Evolutionary conservation across 2,329 filamentous ascomycete species (phyloP), one percentile per base, ranked within the genome.

Genomic region (Phoma sp.): DNA sequence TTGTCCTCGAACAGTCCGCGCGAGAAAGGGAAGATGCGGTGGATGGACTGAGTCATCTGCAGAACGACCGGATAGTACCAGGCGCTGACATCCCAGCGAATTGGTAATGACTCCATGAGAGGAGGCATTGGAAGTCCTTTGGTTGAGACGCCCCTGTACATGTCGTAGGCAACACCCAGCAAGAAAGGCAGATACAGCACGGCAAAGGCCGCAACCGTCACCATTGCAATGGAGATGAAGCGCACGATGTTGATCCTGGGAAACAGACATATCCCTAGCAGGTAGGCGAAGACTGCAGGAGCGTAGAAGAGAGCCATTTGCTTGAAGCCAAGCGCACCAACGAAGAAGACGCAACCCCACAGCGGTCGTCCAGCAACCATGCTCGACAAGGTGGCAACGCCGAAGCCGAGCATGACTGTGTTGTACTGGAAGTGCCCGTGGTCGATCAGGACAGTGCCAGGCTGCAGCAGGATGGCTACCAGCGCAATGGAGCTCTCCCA

Each of bases 231-330:
- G 7, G 84, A 85, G 4, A 95, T 62, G 22, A 98, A 85, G 3
- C 92, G 86, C 0, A 82, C 73, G 2, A 88, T 66, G 51, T 89
- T 88, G 67, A 93, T 76, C 10, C 82, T 81, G 0, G 93, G 93
- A 60, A 88, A 88, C n/a, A 96, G 67, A 71, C 93, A 97, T 69
- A 88, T 87, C 8, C 94, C 95, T 0, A 98, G 81, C 2, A 99
- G 86, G 70, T 93, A 99, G 29, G 92, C 89, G 74, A 98, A 98
- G 53, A 98, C 88, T 19, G 89, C 88, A 13, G 96, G 93, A 3
- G 96, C 92, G 76, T 97, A 99, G 79, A 98, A 99, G 15, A 99
- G 82, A 1, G 94, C 94, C 96, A 99, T 99, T 76, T 99, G 95
- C 81, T 99, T 99, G 82, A 98, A 99, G 6, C 92, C 92, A n/a